These are phyloP conservation scores for Leptodermis oblonga DNA, from an alignment of 257 asterid genomes.

Conservation along the genomic window DNA sequence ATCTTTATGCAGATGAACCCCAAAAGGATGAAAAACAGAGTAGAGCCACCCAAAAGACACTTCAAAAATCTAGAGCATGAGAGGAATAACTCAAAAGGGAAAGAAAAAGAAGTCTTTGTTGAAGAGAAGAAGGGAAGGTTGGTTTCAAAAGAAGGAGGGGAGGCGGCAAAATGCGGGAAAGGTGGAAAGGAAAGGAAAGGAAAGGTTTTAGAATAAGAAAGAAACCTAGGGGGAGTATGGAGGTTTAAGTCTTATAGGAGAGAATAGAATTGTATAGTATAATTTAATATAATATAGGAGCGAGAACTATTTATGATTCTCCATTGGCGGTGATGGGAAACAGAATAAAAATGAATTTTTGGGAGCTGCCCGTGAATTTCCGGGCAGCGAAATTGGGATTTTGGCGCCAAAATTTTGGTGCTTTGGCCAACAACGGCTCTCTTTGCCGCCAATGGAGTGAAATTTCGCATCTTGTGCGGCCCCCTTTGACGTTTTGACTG, in stretches of 20 bases:
- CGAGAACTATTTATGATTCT: not conserved
- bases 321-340: conserved; percentile 17
- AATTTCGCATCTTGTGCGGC: conserved; percentile 12
- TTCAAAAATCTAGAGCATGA: conserved; percentile 14
- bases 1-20: not conserved
- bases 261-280: not conserved
- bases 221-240: conserved; percentile 14
- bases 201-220: no score
- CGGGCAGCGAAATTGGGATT: conserved; percentile 40
- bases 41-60: conserved; percentile 5
- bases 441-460: conserved; percentile 42
- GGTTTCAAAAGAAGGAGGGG: conserved; percentile 10
- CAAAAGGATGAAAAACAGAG: not conserved
- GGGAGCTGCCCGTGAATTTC: conserved; percentile 43
- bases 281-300: not conserved
- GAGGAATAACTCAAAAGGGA: conserved; percentile 38
- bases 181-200: conserved; percentile 20
- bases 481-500: not conserved
- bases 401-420: conserved; percentile 55
- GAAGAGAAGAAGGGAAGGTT: not conserved
- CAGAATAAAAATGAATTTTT: conserved; percentile 6
- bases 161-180: conserved; percentile 56
- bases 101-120: conserved; percentile 7
- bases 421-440: conserved; percentile 62
- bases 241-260: conserved; percentile 1